phyloP scores from a whole-genome alignment of 257 asterid genomes.

The Pogostemon cablin region DNA sequence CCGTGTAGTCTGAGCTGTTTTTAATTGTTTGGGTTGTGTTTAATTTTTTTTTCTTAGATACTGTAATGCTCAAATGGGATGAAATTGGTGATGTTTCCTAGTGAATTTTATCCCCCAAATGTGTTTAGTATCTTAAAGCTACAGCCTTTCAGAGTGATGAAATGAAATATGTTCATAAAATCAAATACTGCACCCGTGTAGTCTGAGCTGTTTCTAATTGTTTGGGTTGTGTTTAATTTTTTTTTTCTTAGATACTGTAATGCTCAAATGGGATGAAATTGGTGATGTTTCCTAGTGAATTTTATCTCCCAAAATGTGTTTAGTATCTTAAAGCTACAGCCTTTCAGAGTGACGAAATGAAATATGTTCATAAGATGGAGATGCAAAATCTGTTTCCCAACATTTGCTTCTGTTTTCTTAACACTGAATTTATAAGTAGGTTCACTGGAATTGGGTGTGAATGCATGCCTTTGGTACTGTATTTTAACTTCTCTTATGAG shows the following conservation, averaged over 20 bases:
- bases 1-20: neutral
- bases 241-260: neutral
- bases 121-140: conserved; percentile 21
- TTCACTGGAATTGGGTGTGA: conserved; percentile 1
- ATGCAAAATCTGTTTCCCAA: neutral
- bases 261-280: neutral
- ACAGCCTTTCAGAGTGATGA: conserved; percentile 5
- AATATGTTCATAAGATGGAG: neutral
- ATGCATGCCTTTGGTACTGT: conserved; percentile 6
- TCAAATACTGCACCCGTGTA: too few species aligned
- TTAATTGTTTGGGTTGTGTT: neutral
- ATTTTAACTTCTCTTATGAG: neutral
- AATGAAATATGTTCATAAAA: neutral
- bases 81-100: neutral
- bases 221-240: neutral
- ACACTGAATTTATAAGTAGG: neutral
- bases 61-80: neutral
- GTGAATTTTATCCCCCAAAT: neutral
- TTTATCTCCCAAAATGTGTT: neutral
- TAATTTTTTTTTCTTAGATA: neutral
- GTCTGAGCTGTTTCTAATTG: conserved; percentile 17
- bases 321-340: conserved; percentile 18
- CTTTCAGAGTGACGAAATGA: conserved; percentile 2
- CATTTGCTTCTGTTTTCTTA: neutral
- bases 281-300: neutral